Conservation (phyloP, 345 rosid genomes). For the Physaria fendleri region DNA sequence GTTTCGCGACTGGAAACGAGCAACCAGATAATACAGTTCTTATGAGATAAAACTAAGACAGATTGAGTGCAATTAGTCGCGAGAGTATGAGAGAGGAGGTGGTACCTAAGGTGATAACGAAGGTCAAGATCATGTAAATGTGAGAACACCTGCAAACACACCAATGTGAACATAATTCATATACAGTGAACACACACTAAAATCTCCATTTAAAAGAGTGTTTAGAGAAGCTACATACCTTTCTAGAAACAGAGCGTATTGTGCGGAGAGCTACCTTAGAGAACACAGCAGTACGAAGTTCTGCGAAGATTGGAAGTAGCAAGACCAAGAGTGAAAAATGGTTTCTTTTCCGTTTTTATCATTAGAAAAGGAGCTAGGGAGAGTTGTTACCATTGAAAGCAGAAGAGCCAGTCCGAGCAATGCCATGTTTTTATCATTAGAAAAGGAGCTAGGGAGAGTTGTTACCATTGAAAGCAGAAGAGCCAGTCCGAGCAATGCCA, state of each 20-base stretch:
- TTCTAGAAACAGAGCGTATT: conserved; percentile 83
- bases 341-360: neutral
- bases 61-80: neutral
- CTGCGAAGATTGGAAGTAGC: conserved; percentile 38
- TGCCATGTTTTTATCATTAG: conserved; percentile 41
- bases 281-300: conserved; percentile 89
- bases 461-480: conserved; percentile 95
- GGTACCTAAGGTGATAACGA: conserved; percentile 81
- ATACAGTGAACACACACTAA: neutral
- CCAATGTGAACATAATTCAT: neutral
- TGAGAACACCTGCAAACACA: conserved; percentile 64
- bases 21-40: conserved; percentile 20
- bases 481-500: conserved; percentile 78
- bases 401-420: conserved; percentile 74
- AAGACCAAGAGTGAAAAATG: conserved; percentile 3
- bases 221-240: conserved; percentile 40
- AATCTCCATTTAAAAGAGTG: neutral
- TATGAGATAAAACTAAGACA: neutral
- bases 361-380: neutral
- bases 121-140: conserved; percentile 95
- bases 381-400: conserved; percentile 85
- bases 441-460: neutral
- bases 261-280: conserved; percentile 90
- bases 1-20: conserved; percentile 80
- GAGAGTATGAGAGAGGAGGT: neutral